A percentile compares a stretch with the other conserved stretches of the same genome.
phyloP scores from a whole-genome alignment of 2,329 filamentous ascomycete species.

The Lasiodiplodia sp. region DNA sequence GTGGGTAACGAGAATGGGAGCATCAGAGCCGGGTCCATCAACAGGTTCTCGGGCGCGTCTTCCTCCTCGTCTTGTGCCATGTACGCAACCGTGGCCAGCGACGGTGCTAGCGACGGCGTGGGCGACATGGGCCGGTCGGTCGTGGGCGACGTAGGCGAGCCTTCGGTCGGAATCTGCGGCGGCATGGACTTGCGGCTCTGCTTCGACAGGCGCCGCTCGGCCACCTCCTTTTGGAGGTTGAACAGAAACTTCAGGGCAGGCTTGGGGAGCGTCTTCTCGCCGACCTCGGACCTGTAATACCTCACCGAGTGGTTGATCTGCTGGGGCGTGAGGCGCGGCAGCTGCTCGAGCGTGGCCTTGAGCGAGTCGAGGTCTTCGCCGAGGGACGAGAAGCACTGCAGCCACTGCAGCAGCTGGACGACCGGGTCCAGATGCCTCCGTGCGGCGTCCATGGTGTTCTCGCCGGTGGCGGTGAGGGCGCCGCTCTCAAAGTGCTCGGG shows the following conservation, averaged over 20 bases:
- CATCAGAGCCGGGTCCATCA: constrained; percentile 89
- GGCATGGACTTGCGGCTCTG: constrained; percentile 26
- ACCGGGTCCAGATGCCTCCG: constrained; percentile 86
- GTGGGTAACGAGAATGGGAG: constrained; percentile 95
- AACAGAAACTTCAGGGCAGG: constrained; percentile 86
- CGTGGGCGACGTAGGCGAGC: constrained; percentile 10
- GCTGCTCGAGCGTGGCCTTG: constrained; percentile 85
- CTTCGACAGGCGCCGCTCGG: constrained; percentile 43
- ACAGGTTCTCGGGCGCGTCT: constrained; percentile 74
- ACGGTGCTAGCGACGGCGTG: constrained; percentile 13
- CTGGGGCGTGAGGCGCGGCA: constrained; percentile 82
- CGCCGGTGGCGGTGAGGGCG: constrained; percentile 82
- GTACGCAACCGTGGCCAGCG: constrained; percentile 30
- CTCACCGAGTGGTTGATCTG: constrained; percentile 92
- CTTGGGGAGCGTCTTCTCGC: constrained; percentile 89
- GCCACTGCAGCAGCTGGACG: constrained; percentile 94
- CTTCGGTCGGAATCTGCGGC: constrained; percentile 19
- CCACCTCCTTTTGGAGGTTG: constrained; percentile 78
- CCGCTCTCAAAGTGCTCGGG: constrained; percentile 96
- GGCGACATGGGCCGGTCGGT: constrained; percentile 22
- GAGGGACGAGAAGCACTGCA: constrained; percentile 96
- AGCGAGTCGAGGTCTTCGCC: constrained; percentile 89
- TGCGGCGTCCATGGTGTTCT: constrained; percentile 84
- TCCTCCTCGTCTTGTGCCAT: constrained; percentile 63
- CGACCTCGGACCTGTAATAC: constrained; percentile 93